Conservation (phyloP, 148 eudicot genomes). For the Spergularia bocconei region DNA sequence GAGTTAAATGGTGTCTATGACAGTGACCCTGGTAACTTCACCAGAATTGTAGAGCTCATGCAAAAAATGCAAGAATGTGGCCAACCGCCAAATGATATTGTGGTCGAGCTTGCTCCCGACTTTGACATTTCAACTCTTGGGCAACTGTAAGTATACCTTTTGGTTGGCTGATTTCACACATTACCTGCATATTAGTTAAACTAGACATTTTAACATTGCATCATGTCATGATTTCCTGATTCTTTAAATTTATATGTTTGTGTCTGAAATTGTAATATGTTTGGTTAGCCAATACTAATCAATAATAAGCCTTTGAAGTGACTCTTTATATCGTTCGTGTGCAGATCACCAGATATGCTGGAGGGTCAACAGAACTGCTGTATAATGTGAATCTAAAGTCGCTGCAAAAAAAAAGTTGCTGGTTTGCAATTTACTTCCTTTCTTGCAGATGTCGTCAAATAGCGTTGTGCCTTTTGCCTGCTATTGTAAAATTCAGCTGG, state of each 20-base stretch:
- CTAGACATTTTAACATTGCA: background rate
- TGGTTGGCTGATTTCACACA: background rate
- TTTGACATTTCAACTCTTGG: conserved; percentile 82
- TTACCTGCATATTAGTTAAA: background rate
- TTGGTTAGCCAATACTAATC: background rate
- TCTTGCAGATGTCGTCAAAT: conserved; percentile 3
- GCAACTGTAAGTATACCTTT: conserved; percentile 64
- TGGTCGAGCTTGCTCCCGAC: conserved; percentile 89
- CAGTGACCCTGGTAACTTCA: conserved; percentile 78
- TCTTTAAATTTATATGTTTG: background rate
- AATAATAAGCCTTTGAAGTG: background rate
- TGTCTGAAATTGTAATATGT: background rate
- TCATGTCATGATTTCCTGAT: background rate
- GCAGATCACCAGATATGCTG: conserved; percentile 84
- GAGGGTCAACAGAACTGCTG: conserved; percentile 71
- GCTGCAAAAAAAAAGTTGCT: background rate
- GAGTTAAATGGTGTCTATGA: conserved; percentile 84
- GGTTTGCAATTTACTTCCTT: conserved; percentile 4
- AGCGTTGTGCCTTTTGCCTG: background rate
- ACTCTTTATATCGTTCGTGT: conserved; percentile 9
- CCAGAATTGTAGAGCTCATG: conserved; percentile 94
- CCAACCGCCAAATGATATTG: conserved; percentile 93
- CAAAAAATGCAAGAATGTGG: conserved; percentile 99
- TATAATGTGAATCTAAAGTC: conserved; percentile 48
- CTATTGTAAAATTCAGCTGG: background rate